Evolutionary conservation across 2,329 filamentous ascomycete species (phyloP), one percentile per base, ranked within the genome.

Genomic region (Monosporascus sp.): DNA sequence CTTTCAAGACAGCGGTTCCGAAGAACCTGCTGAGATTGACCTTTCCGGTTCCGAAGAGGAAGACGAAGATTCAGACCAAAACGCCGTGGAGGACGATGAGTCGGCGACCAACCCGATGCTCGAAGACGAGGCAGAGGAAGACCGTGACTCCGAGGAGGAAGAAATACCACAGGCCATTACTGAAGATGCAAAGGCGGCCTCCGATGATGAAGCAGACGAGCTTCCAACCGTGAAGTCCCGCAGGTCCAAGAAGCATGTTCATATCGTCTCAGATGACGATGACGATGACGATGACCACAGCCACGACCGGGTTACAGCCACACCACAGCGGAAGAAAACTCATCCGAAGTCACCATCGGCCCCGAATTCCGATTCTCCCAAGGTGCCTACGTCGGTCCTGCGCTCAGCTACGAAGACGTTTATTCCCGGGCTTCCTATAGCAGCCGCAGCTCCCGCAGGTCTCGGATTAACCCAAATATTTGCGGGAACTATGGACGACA

Each of bases 391-490:
- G 17, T 88, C 85, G 0, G 82, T 87, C 2, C 67, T 87, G n/a
- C 81, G 85, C 41, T 88, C 85, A 4, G 84, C 84, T 2, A 85
- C 80, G 54, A 88, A 88, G 70, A 80, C 75, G 0, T 87, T 87
- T 60, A 87, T 90, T 54, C 87, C 87, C 3, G 86, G 85, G 1
- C 72, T 90, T 20, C 81, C 85, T 2, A 76, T 86, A 4, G 70
- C 77, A 7, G 63, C 64, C 8, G 72, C 72, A 22, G 80, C 77
- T 0, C 77, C 82, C 22, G 83, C 82, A 37, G 84, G 83, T 3
- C 73, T 96, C 43, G 88, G 90, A 9, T 77, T 96, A 45, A 95
- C 90, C 0, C 92, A 96, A 63, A 93, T 94, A 57, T 97, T 96
- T 66, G 89, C 88, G 5, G 90, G 90, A 14, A 96, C 91, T 1